Percentiles rank a stretch among this genome's conserved stretches.
phyloP scores from a whole-genome alignment of 2,329 filamentous ascomycete species.

The Epichloe scottii region DNA sequence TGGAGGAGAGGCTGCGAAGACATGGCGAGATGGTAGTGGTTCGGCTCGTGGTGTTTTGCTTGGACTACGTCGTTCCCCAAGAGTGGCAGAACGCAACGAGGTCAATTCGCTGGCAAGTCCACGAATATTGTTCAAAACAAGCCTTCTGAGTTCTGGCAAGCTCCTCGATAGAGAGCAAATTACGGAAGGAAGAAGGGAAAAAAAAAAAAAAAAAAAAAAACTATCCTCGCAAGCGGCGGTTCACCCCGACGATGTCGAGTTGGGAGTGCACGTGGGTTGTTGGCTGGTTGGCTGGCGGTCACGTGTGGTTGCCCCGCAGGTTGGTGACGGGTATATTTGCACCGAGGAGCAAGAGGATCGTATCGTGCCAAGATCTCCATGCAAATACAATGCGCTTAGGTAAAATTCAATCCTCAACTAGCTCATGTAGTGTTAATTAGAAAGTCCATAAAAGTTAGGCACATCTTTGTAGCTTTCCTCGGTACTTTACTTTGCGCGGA shows the following conservation, averaged over 20 bases:
- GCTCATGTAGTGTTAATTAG: not conserved
- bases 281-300: slow-evolving; percentile 17
- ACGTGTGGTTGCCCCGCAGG: slow-evolving; percentile 16
- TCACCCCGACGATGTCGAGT: slow-evolving; percentile 1
- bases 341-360: too few relatives aligned
- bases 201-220: not conserved
- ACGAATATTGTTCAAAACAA: not conserved
- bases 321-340: too few relatives aligned
- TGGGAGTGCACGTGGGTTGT: slow-evolving; percentile 18
- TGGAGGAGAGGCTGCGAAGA: slow-evolving; percentile 94
- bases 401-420: too few relatives aligned
- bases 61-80: too few relatives aligned
- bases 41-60: not conserved
- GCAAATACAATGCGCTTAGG: too few relatives aligned
- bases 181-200: not conserved
- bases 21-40: slow-evolving; percentile 43
- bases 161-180: too few relatives aligned
- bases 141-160: too few relatives aligned
- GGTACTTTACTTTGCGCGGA: too few relatives aligned
- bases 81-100: not conserved
- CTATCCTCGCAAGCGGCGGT: not conserved
- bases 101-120: not conserved
- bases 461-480: not conserved
- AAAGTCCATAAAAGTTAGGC: not conserved
- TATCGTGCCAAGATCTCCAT: too few relatives aligned